Evolutionary conservation across 2,329 filamentous ascomycete species (phyloP).

Genomic region (Exophiala oligosperma): DNA sequence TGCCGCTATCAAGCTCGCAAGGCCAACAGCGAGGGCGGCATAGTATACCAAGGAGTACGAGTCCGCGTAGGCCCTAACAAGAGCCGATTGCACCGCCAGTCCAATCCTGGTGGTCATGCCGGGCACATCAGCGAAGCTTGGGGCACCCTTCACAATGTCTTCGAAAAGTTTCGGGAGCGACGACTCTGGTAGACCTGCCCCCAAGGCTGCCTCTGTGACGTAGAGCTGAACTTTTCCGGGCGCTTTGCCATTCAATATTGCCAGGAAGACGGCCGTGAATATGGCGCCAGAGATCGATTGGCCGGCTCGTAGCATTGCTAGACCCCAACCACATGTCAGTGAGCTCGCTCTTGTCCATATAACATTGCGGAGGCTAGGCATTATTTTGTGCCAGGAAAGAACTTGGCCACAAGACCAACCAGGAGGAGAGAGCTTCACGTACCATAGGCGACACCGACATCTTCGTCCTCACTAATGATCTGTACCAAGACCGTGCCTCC

Average conservation of each 20-base stretch:
- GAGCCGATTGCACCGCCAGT: constrained; percentile 9
- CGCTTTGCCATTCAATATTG: constrained; percentile 29
- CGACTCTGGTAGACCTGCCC: constrained; percentile 24
- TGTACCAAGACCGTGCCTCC: too few species aligned
- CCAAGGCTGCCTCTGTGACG: constrained; percentile 13
- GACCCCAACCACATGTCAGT: too few species aligned
- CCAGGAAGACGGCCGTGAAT: constrained; percentile 1
- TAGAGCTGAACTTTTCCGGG: constrained; percentile 22
- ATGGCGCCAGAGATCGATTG: neutral
- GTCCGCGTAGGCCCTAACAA: constrained; percentile 21
- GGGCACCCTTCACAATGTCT: constrained; percentile 22
- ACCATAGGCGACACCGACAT: too few species aligned
- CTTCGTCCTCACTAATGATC: too few species aligned
- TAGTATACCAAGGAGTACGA: constrained; percentile 31
- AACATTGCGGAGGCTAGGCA: too few species aligned
- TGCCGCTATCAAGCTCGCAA: constrained; percentile 20
- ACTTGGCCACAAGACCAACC: too few species aligned
- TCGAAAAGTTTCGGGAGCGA: constrained; percentile 24
- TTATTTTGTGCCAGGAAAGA: too few species aligned
- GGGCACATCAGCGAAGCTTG: constrained; percentile 16
- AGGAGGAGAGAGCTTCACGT: too few species aligned
- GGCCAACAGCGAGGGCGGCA: constrained; percentile 24
- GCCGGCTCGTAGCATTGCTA: too few species aligned
- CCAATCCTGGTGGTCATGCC: constrained; percentile 20
- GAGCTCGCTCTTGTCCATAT: too few species aligned